Conservation (phyloP, 495 filamentous ascomycete genomes). For the Cenococcum geophilum region DNA sequence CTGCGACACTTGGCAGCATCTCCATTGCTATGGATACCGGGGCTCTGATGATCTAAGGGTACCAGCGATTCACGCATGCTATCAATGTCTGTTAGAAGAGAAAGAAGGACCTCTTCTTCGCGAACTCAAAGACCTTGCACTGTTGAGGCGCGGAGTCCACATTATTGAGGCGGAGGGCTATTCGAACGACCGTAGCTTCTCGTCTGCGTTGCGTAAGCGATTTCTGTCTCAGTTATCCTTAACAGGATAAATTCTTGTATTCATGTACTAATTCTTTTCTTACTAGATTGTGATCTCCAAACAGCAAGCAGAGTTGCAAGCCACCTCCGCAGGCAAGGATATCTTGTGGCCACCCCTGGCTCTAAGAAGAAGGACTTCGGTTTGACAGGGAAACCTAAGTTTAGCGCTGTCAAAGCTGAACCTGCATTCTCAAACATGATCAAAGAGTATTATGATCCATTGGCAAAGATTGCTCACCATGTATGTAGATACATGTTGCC, state of each 20-base stretch:
- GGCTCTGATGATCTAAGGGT: conserved; percentile 32
- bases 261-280: conserved; percentile 3
- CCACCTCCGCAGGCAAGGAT: conserved; percentile 33
- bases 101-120: conserved; percentile 34
- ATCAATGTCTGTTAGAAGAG: conserved; percentile 44
- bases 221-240: neutral
- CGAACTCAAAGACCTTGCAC: conserved; percentile 38
- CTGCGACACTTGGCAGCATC: conserved; percentile 47
- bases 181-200: conserved; percentile 22
- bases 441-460: conserved; percentile 38
- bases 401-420: conserved; percentile 26
- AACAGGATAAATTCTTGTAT: neutral
- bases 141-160: conserved; percentile 35
- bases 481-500: conserved; percentile 28
- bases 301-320: conserved; percentile 31
- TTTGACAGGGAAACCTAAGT: conserved; percentile 31
- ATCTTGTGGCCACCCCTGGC: conserved; percentile 33
- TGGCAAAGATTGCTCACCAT: conserved; percentile 39
- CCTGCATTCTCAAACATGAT: conserved; percentile 23
- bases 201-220: conserved; percentile 25
- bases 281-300: conserved; percentile 36
- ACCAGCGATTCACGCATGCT: conserved; percentile 45
- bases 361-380: conserved; percentile 34
- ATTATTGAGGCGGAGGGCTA: conserved; percentile 23
- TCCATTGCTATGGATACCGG: conserved; percentile 46